phyloP scores from a whole-genome alignment of 2,329 filamentous ascomycete genomes.

The Elsinoe ampelina region DNA sequence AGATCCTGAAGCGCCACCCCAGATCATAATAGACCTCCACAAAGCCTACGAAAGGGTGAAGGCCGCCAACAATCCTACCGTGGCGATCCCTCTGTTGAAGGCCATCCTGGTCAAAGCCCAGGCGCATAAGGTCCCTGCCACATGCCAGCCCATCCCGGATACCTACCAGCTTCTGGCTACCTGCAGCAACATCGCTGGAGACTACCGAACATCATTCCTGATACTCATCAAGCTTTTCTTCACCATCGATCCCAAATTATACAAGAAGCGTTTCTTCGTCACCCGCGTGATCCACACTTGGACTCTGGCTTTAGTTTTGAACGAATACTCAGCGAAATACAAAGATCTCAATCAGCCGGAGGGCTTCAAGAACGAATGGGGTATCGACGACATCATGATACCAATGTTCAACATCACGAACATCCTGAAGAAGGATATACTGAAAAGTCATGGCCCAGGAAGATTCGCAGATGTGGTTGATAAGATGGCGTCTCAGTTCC shows the following conservation, averaged over 20 bases:
- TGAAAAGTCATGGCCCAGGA: not conserved
- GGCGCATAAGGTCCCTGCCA: slow-evolving; percentile 24
- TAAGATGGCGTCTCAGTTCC: not conserved
- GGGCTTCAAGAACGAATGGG: not conserved
- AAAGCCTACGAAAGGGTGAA: slow-evolving; percentile 21
- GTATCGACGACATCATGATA: not conserved
- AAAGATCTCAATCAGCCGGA: not conserved
- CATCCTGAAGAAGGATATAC: not conserved
- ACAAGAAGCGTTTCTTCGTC: slow-evolving; percentile 42
- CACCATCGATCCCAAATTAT: slow-evolving; percentile 43
- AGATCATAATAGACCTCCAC: slow-evolving; percentile 9
- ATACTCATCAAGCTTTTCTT: slow-evolving; percentile 45
- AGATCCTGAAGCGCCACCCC: slow-evolving; percentile 27
- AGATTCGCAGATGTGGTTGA: not conserved
- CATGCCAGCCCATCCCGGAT: slow-evolving; percentile 46
- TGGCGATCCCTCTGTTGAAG: slow-evolving; percentile 33
- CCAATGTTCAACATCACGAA: not conserved
- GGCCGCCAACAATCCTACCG: slow-evolving; percentile 23
- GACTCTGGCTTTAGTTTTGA: not conserved
- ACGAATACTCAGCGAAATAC: not conserved
- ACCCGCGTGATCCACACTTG: slow-evolving; percentile 44
- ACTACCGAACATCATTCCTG: slow-evolving; percentile 29
- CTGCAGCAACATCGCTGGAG: slow-evolving; percentile 34
- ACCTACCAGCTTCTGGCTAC: slow-evolving; percentile 46
- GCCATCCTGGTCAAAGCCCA: slow-evolving; percentile 1